Percentiles rank a stretch among this genome's conserved stretches.
These are phyloP conservation scores for Letharia lupina DNA, from an alignment of 495 filamentous ascomycete genomes.

Conservation along the genomic window DNA sequence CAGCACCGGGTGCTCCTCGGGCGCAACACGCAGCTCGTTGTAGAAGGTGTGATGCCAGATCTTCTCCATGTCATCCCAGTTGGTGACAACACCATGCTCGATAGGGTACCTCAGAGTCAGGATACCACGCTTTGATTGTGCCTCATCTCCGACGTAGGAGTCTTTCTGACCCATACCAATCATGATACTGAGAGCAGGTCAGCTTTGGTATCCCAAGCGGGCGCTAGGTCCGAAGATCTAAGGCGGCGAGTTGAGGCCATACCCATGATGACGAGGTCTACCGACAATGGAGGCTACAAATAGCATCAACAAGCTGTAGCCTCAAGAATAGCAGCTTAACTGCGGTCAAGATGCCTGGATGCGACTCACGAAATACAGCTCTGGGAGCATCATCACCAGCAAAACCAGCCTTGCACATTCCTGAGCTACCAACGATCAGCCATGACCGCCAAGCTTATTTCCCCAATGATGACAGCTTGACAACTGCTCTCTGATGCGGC, in stretches of 20 bases:
- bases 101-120: constrained; percentile 98
- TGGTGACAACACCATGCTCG: constrained; percentile 99
- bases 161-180: constrained; percentile 99
- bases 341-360: not conserved
- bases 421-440: constrained; percentile 67
- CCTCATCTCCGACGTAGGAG: constrained; percentile 99
- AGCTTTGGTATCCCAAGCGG: constrained; percentile 23
- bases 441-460: not conserved
- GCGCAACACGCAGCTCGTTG: constrained; percentile 99
- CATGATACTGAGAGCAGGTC: constrained; percentile 75
- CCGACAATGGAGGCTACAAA: constrained; percentile 91
- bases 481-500: not conserved
- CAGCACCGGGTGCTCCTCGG: constrained; percentile 99
- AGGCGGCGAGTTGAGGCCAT: constrained; percentile 37
- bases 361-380: constrained; percentile 98
- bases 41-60: constrained; percentile 99
- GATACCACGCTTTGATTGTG: constrained; percentile 99
- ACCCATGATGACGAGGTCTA: constrained; percentile 99
- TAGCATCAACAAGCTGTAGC: constrained; percentile 20
- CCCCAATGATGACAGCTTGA: not conserved
- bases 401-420: constrained; percentile 99
- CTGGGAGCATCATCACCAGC: constrained; percentile 99
- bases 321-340: not conserved
- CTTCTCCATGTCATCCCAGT: constrained; percentile 99
- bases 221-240: not conserved